Percentiles rank a stretch among this genome's conserved stretches.
phyloP scores from a whole-genome alignment of 345 rosid genomes.

The Euphorbia peplus region DNA sequence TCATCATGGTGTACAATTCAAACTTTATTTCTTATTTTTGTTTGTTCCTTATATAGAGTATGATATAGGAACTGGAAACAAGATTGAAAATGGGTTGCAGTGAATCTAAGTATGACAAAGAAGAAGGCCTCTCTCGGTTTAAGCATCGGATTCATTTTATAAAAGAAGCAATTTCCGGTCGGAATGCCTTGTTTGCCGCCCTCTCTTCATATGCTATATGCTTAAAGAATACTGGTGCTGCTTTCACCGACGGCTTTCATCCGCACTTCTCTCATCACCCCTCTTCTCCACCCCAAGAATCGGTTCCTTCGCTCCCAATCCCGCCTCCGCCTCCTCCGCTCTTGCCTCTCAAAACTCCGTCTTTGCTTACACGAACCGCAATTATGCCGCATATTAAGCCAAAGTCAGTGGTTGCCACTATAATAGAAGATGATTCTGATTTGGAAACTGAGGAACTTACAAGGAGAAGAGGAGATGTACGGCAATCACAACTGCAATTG shows the following conservation, averaged over 20 bases:
- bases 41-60: no score
- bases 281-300: conserved; percentile 9
- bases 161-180: conserved; percentile 63
- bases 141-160: conserved; percentile 62
- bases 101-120: conserved; percentile 93
- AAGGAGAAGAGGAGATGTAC: conserved; percentile 46
- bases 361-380: conserved; percentile 56
- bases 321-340: conserved; percentile 4
- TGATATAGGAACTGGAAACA: not conserved
- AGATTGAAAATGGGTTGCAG: conserved; percentile 63
- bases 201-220: conserved; percentile 74
- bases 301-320: conserved; percentile 14
- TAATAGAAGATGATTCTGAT: conserved; percentile 46
- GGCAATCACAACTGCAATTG: conserved; percentile 17
- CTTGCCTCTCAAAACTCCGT: conserved; percentile 16
- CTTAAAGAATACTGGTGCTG: conserved; percentile 92
- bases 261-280: conserved; percentile 17
- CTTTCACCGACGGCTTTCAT: conserved; percentile 78
- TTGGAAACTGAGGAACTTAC: conserved; percentile 43
- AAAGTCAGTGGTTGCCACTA: conserved; percentile 42
- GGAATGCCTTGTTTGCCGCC: conserved; percentile 98
- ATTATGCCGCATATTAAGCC: conserved; percentile 78
- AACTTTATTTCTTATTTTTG: no score
- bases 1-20: no score
- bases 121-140: conserved; percentile 80